A percentile compares a stretch with the other conserved stretches of the same genome.
These are phyloP conservation scores for Pterulicium gracile DNA, from an alignment of 1,284 basidiomycete genomes.

Conservation along the genomic window DNA sequence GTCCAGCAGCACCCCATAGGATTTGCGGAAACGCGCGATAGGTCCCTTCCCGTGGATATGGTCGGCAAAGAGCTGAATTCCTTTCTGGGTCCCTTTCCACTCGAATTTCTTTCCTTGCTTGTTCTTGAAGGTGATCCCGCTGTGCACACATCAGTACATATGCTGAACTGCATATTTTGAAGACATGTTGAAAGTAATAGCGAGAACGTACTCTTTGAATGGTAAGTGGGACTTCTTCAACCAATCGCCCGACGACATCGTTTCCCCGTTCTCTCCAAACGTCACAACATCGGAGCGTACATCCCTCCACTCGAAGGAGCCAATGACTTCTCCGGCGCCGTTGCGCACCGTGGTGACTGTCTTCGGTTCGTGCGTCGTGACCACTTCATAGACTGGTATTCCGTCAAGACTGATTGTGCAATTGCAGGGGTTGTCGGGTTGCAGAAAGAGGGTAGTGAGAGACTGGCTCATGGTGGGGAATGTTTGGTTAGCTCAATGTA, in stretches of 20 bases:
- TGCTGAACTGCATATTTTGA: too few relatives aligned
- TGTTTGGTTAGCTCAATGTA: neutral
- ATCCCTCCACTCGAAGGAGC: slow-evolving; percentile 24
- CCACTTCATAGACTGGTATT: slow-evolving; percentile 26
- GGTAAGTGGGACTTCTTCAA: slow-evolving; percentile 32
- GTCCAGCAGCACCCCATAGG: too few relatives aligned
- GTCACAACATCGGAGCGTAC: slow-evolving; percentile 21
- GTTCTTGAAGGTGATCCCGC: slow-evolving; percentile 26
- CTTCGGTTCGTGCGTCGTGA: slow-evolving; percentile 22
- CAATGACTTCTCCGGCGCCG: slow-evolving; percentile 18
- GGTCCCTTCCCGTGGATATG: neutral
- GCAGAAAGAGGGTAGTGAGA: slow-evolving; percentile 21
- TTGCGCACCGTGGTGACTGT: slow-evolving; percentile 23
- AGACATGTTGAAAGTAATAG: neutral
- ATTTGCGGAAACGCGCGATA: too few relatives aligned
- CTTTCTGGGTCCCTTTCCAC: too few relatives aligned
- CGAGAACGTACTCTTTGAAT: slow-evolving; percentile 27
- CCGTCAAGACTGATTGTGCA: slow-evolving; percentile 24
- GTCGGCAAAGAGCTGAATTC: neutral
- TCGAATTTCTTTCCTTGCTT: slow-evolving; percentile 14
- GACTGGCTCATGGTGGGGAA: neutral
- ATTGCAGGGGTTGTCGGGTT: slow-evolving; percentile 33
- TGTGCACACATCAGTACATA: slow-evolving; percentile 13
- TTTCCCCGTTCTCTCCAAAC: slow-evolving; percentile 15
- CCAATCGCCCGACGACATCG: slow-evolving; percentile 24